Evolutionary conservation across 768 basidiomycete genomes (phyloP), one percentile per base, ranked within the genome.

Genomic region (Hortiboletus campestris): DNA sequence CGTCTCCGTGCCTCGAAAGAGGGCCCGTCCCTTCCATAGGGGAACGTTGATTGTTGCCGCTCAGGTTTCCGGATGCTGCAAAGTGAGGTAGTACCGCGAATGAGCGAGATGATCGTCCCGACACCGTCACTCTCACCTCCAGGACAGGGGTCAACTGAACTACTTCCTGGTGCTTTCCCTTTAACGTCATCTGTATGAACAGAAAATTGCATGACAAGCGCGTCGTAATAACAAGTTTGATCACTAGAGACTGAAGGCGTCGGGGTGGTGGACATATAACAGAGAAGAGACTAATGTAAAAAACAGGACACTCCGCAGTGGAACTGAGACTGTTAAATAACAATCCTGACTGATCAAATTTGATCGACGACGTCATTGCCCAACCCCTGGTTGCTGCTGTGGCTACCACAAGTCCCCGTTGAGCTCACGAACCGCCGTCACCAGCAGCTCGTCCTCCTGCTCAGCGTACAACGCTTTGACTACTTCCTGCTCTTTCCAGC

Each of bases 141-240:
- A 6, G 47, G 36, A 42, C 6, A 51, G 9, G 34, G 29, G 7
- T 19, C 19, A 4, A 14, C 22, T 2, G 44, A 48, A 42, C 20
- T 47, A 16, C 13, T 42, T 19, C 22, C 20, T 36, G 9, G 36
- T 41, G 10, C 41, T 14, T 46, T 40, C 11, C 40, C 35, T 2
- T 25, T 3, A 17, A 25, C 31, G 40, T 51, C 45, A 31, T 49
- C 46, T 7, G 31, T 31, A 19, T 14, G 39, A 10, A 3, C 17
- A 56, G 34, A 12, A 35, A 47, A 58, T n/a, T 72, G 72, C 67
- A 69, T 72, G 54, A 67, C 61, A 25, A 71, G 73, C 11, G 76
- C 78, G 78, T 81, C 80, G 59, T 79, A 80, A 64, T 80, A 81
- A 13, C 61, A 42, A 46, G 70, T 73, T 29, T 65, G 65, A 46